These are phyloP conservation scores for Pythium rhizo-oryzae DNA, from an alignment of 352 stramenopile genomes.

Conservation along the genomic window DNA sequence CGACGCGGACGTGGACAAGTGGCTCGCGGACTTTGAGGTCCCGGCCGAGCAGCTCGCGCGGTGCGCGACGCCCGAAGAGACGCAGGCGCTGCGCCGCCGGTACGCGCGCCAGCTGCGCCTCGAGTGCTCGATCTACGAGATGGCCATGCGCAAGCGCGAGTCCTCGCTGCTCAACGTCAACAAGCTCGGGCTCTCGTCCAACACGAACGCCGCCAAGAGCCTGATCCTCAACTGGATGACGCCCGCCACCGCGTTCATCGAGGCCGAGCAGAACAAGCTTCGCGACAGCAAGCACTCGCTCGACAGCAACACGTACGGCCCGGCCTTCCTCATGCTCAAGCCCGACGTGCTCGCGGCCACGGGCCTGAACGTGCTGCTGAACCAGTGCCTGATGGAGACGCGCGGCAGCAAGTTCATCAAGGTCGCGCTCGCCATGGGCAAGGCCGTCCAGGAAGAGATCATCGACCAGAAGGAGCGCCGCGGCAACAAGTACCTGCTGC, in stretches of 20 bases:
- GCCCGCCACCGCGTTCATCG: conserved; percentile 42
- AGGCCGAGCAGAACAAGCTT: conserved; percentile 58
- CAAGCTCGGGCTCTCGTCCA: conserved; percentile 44
- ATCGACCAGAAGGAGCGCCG: conserved; percentile 57
- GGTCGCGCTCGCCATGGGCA: conserved; percentile 70
- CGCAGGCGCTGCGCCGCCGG: conserved; percentile 60
- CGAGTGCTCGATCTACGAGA: conserved; percentile 81
- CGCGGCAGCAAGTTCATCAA: conserved; percentile 85
- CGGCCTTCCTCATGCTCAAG: conserved; percentile 61
- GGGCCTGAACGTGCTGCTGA: conserved; percentile 73
- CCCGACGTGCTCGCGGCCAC: conserved; percentile 57
- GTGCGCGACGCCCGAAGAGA: conserved; percentile 47
- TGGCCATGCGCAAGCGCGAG: conserved; percentile 74
- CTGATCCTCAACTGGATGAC: conserved; percentile 69
- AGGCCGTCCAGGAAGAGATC: conserved; percentile 77
- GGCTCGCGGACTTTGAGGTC: conserved; percentile 63
- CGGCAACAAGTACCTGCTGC: conserved; percentile 31
- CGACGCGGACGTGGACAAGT: conserved; percentile 77
- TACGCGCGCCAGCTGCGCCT: conserved; percentile 79
- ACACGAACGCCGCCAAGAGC: conserved; percentile 63
- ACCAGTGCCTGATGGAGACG: conserved; percentile 65
- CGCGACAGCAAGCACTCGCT: conserved; percentile 52
- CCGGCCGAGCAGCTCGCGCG: conserved; percentile 50
- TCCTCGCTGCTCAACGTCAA: conserved; percentile 51
- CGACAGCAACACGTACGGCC: conserved; percentile 78